phyloP scores from a whole-genome alignment of 2,329 filamentous ascomycete genomes.

The Fonsecaea monophora region DNA sequence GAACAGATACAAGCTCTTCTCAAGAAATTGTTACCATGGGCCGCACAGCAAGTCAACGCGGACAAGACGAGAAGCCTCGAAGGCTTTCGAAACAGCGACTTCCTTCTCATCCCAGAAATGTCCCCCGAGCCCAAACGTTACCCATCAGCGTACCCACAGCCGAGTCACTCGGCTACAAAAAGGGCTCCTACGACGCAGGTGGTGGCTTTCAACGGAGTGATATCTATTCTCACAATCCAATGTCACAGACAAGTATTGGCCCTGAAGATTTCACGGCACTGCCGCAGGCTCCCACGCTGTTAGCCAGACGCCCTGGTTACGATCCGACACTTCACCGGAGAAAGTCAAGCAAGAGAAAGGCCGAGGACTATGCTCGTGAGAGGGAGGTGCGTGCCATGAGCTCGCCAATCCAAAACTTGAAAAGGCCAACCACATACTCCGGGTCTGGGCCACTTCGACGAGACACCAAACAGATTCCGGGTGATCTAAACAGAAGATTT shows the following conservation, averaged over 20 bases:
- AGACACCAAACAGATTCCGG: constrained; percentile 69
- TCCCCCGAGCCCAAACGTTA: constrained; percentile 23
- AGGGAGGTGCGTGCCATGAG: constrained; percentile 89
- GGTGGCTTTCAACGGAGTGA: constrained; percentile 17
- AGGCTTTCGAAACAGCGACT: constrained; percentile 35
- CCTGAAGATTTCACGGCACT: constrained; percentile 51
- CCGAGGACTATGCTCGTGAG: constrained; percentile 77
- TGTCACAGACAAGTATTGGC: constrained; percentile 48
- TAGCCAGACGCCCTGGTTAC: constrained; percentile 65
- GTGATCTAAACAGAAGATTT: constrained; percentile 61
- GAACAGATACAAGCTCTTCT: constrained; percentile 13
- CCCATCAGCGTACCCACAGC: constrained; percentile 19
- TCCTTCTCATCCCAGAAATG: constrained; percentile 27
- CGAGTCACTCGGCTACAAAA: constrained; percentile 22
- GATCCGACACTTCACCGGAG: constrained; percentile 66
- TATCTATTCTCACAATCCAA: constrained; percentile 43
- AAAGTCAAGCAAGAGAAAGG: constrained; percentile 78
- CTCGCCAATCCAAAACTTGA: constrained; percentile 67
- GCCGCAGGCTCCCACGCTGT: constrained; percentile 57
- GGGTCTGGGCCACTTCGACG: constrained; percentile 65
- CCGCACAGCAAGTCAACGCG: constrained; percentile 20
- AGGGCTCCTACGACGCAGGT: constrained; percentile 14
- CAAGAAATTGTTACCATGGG: constrained; percentile 32
- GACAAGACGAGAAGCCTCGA: constrained; percentile 30
- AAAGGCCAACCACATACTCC: constrained; percentile 65